A percentile compares a stretch with the other conserved stretches of the same genome.
Evolutionary conservation across 139 green algal species (phyloP).

Genomic region (Chlorella sp.): DNA sequence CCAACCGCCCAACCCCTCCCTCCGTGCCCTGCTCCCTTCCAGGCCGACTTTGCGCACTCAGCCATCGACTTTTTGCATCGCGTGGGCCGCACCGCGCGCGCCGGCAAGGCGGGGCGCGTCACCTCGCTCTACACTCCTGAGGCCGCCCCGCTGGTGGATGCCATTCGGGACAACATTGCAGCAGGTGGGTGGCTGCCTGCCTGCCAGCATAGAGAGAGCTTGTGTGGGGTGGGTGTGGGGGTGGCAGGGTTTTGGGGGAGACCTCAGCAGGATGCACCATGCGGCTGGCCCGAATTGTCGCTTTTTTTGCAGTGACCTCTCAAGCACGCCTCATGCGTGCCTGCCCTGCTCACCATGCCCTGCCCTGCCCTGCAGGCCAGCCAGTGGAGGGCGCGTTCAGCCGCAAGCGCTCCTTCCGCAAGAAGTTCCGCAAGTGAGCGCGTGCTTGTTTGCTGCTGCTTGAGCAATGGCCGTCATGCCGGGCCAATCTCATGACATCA

Average conservation of each 20-base stretch:
- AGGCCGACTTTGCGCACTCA: slow-evolving; percentile 92
- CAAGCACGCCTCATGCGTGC: too few relatives aligned
- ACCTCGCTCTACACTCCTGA: slow-evolving; percentile 82
- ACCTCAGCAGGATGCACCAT: too few relatives aligned
- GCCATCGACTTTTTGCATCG: slow-evolving; percentile 97
- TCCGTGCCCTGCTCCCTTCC: slow-evolving; percentile 18
- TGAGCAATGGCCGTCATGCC: too few relatives aligned
- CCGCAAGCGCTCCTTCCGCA: slow-evolving; percentile 91
- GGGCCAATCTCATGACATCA: too few relatives aligned
- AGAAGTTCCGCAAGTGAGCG: slow-evolving; percentile 81
- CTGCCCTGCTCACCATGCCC: too few relatives aligned
- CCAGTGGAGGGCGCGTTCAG: slow-evolving; percentile 93
- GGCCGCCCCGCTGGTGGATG: slow-evolving; percentile 70
- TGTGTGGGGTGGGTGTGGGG: too few relatives aligned
- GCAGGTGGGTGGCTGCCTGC: slow-evolving; percentile 41
- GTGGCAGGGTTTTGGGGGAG: too few relatives aligned
- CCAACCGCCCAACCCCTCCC: background rate
- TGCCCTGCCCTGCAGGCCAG: slow-evolving; percentile 40
- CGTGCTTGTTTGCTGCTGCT: background rate
- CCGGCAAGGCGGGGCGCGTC: slow-evolving; percentile 78
- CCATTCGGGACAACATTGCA: slow-evolving; percentile 66
- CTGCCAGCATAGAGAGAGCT: too few relatives aligned
- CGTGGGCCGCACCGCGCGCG: slow-evolving; percentile 85
- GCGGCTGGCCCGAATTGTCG: too few relatives aligned
- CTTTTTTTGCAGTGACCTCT: too few relatives aligned